Evolutionary conservation across 2,329 filamentous ascomycete species (phyloP).

Genomic region (Sporothrix mexicana): DNA sequence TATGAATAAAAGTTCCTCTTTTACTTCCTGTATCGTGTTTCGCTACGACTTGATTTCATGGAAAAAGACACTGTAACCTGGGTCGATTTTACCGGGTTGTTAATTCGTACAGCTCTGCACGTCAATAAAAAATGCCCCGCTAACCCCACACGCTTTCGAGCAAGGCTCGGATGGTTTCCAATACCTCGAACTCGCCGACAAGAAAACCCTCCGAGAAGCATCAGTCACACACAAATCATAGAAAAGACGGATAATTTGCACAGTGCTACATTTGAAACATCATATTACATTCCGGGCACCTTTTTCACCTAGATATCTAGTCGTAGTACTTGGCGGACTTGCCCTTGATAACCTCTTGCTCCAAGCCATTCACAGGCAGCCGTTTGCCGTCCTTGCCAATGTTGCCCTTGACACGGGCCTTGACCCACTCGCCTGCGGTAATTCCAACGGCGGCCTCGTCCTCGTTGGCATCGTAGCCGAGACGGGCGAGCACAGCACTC

Average conservation of each 20-base stretch:
- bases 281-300: conserved; percentile 1
- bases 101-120: neutral
- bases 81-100: neutral
- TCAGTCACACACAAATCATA: neutral
- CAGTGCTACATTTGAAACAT: neutral
- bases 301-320: conserved; percentile 10
- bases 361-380: neutral
- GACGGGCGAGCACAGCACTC: conserved; percentile 31
- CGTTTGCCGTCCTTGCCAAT: conserved; percentile 9
- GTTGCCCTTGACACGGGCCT: conserved; percentile 29
- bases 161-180: conserved; percentile 15
- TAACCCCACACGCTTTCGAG: neutral
- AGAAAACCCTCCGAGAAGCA: neutral
- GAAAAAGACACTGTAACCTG: too few relatives aligned
- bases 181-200: neutral
- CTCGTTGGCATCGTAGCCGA: conserved; percentile 27
- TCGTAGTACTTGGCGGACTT: conserved; percentile 33
- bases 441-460: conserved; percentile 22
- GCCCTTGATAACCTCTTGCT: conserved; percentile 32
- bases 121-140: neutral
- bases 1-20: too few relatives aligned
- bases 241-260: neutral
- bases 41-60: too few relatives aligned
- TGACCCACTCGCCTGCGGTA: conserved; percentile 34
- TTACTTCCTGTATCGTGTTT: neutral